Conservation (phyloP, 352 stramenopile species). For the Phytophthora hibernalis region DNA sequence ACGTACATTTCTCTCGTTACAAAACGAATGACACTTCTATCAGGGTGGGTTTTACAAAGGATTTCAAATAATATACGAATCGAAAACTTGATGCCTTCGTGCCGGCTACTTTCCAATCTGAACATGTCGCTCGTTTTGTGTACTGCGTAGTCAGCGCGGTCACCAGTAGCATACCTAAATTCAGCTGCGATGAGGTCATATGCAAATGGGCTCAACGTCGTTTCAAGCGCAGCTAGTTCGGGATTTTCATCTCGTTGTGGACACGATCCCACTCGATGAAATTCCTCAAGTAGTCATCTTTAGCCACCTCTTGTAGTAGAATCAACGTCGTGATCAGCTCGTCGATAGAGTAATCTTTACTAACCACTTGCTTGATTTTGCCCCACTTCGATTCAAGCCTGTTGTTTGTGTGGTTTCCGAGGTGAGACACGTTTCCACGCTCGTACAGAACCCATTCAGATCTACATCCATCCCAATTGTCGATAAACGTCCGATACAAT, state of each 20-base stretch:
- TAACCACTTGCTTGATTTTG: constrained; percentile 9
- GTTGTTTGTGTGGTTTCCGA: constrained; percentile 18
- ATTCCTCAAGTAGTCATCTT: constrained; percentile 12
- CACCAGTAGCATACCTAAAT: not conserved
- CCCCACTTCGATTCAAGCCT: constrained; percentile 12
- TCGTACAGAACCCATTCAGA: constrained; percentile 5
- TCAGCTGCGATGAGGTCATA: constrained; percentile 5
- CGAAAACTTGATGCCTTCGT: no score
- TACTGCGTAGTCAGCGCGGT: constrained; percentile 1
- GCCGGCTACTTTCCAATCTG: not conserved
- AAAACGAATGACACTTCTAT: no score
- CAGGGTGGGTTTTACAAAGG: no score
- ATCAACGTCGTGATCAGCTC: constrained; percentile 10
- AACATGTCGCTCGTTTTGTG: not conserved
- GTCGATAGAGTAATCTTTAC: not conserved
- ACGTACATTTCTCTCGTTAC: no score
- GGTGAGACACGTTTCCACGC: not conserved
- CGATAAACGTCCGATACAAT: not conserved
- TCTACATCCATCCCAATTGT: constrained; percentile 1
- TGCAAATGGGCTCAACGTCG: not conserved
- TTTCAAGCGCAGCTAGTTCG: constrained; percentile 6
- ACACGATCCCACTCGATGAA: constrained; percentile 8
- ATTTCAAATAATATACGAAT: no score
- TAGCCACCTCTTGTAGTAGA: constrained; percentile 7
- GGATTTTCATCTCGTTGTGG: not conserved